Percentiles rank a stretch among this genome's conserved stretches.
Evolutionary conservation across 106 monocot species (phyloP).

Genomic region (Cymbidium sinense): DNA sequence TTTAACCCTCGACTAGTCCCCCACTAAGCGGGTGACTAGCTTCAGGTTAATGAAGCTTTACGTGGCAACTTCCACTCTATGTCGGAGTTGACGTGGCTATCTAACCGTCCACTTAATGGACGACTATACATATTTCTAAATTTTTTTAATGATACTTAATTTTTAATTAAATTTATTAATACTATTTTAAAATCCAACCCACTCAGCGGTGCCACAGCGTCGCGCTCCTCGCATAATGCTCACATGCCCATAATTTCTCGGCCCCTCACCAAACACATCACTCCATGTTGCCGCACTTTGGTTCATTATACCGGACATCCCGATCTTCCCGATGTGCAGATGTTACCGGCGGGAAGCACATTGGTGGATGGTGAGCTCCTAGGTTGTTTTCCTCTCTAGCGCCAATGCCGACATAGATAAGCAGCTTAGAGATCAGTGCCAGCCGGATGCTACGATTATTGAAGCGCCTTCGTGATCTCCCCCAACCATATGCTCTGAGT

Average conservation of each 20-base stretch:
- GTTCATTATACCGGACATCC: constrained; percentile 29
- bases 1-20: too few relatives aligned
- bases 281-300: constrained; percentile 18
- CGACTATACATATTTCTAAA: too few relatives aligned
- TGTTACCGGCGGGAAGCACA: constrained; percentile 62
- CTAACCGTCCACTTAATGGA: too few relatives aligned
- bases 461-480: constrained; percentile 1
- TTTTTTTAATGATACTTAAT: too few relatives aligned
- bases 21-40: too few relatives aligned
- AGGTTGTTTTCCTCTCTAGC: constrained; percentile 21
- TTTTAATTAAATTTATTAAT: too few relatives aligned
- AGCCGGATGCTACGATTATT: constrained; percentile 6
- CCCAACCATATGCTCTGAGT: constrained; percentile 12
- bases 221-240: constrained; percentile 43
- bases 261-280: constrained; percentile 60
- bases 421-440: constrained; percentile 33
- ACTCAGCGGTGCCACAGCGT: background rate
- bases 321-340: constrained; percentile 64
- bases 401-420: background rate
- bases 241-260: constrained; percentile 76
- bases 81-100: too few relatives aligned
- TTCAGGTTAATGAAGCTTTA: too few relatives aligned
- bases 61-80: too few relatives aligned
- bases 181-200: too few relatives aligned
- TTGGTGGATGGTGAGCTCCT: constrained; percentile 35